Evolutionary conservation across 345 rosid species (phyloP).

Genomic region (Eucalyptus cloeziana): DNA sequence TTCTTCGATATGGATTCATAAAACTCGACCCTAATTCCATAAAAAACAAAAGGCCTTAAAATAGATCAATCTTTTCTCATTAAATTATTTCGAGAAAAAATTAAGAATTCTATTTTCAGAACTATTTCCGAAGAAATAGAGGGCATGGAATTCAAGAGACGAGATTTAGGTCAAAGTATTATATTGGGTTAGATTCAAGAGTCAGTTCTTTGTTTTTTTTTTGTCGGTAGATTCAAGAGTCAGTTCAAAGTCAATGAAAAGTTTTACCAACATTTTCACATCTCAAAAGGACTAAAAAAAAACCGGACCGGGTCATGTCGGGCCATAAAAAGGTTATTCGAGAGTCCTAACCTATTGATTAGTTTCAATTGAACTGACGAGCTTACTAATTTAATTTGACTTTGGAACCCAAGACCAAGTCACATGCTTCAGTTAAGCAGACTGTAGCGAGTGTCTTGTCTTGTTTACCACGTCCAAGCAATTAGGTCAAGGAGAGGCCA

Average conservation of each 20-base stretch:
- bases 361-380: neutral
- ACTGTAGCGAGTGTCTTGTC: neutral
- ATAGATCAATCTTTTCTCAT: neutral
- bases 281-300: neutral
- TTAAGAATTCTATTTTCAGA: neutral
- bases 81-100: neutral
- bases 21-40: neutral
- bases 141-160: neutral
- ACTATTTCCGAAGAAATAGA: neutral
- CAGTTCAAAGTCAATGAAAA: neutral
- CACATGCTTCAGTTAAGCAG: neutral
- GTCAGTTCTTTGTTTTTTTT: neutral
- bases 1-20: neutral
- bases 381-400: neutral
- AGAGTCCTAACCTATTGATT: neutral
- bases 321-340: neutral
- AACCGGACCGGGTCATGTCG: accelerated
- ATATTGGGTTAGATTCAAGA: neutral
- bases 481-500: neutral
- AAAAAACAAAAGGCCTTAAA: neutral
- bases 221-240: neutral
- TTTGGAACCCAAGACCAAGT: neutral
- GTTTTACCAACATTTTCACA: neutral
- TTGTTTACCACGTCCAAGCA: neutral
- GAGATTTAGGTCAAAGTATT: neutral